These are phyloP conservation scores for Monosporascus sp. DNA, from an alignment of 2,329 filamentous ascomycete species.

Conservation along the genomic window DNA sequence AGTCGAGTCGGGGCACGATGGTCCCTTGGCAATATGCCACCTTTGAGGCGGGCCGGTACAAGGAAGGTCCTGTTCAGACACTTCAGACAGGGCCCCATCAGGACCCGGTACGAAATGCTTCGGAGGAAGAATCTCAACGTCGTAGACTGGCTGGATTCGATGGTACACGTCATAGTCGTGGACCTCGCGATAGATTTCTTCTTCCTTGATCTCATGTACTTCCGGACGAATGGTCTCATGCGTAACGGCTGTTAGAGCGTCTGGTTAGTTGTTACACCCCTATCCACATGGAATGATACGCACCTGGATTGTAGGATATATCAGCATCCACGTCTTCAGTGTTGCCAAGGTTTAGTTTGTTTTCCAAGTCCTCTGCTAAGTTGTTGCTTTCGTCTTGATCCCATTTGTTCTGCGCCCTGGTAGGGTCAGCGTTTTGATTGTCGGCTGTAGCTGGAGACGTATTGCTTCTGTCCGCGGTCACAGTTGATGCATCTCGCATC, in stretches of 20 bases:
- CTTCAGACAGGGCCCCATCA: constrained; percentile 11
- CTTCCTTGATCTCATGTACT: constrained; percentile 22
- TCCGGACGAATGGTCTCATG: constrained; percentile 25
- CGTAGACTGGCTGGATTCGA: constrained; percentile 26
- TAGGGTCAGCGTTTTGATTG: too few relatives aligned
- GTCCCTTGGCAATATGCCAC: constrained; percentile 3
- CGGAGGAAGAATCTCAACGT: constrained; percentile 26
- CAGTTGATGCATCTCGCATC: too few relatives aligned
- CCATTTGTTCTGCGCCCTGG: too few relatives aligned
- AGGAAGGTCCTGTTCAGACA: constrained; percentile 13
- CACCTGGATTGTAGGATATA: constrained; percentile 11
- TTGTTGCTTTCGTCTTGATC: background rate
- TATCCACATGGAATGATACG: constrained; percentile 3
- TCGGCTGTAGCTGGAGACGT: too few relatives aligned
- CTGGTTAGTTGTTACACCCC: background rate
- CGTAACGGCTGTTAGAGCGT: constrained; percentile 19
- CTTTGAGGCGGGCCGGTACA: constrained; percentile 9
- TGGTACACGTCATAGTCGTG: constrained; percentile 29
- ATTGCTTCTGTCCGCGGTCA: too few relatives aligned
- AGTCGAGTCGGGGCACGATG: background rate
- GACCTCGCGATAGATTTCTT: constrained; percentile 27
- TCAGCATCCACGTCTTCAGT: constrained; percentile 5
- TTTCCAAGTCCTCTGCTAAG: background rate
- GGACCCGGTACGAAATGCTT: constrained; percentile 23
- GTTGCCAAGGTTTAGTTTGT: background rate